phyloP scores from a whole-genome alignment of 176 grass and related monocot species.

The Calamus simplicifolius region DNA sequence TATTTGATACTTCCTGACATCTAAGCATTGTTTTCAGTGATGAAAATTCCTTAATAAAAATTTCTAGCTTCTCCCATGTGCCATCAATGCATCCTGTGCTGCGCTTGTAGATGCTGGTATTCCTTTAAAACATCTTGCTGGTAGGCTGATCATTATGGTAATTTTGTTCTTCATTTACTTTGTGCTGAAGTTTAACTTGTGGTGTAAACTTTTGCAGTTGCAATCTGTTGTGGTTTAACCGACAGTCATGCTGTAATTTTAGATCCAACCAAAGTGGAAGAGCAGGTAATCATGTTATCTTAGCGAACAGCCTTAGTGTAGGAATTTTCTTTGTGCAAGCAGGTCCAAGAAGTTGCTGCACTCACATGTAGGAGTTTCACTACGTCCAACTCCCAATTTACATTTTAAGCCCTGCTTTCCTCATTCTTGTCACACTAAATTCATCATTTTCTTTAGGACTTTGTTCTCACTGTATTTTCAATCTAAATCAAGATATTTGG shows the following conservation, averaged over 20 bases:
- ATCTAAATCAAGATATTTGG: no score
- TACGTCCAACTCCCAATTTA: no score
- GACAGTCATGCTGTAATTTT: constrained; percentile 56
- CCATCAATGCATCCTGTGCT: constrained; percentile 82
- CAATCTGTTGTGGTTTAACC: constrained; percentile 74
- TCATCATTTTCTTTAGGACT: no score
- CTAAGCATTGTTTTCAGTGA: neutral
- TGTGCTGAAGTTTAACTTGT: constrained; percentile 20
- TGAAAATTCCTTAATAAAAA: constrained; percentile 41
- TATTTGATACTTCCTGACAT: no score
- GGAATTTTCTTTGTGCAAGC: no score
- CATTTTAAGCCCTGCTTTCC: no score
- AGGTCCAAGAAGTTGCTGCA: no score
- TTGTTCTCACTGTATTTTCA: no score
- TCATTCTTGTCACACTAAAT: no score
- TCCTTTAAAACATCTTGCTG: constrained; percentile 80
- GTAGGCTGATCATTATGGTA: constrained; percentile 28
- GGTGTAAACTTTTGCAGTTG: constrained; percentile 35
- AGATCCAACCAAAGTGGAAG: constrained; percentile 71
- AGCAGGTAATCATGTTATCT: constrained; percentile 36
- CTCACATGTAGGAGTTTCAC: no score
- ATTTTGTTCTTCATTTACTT: neutral
- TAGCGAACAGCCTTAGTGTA: no score
- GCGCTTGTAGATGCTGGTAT: constrained; percentile 75
- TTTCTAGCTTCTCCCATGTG: constrained; percentile 75